Base-by-base conservation (phyloP, 2,329 filamentous ascomycete genomes). In the Arthrobotrys entomopaga region DNA sequence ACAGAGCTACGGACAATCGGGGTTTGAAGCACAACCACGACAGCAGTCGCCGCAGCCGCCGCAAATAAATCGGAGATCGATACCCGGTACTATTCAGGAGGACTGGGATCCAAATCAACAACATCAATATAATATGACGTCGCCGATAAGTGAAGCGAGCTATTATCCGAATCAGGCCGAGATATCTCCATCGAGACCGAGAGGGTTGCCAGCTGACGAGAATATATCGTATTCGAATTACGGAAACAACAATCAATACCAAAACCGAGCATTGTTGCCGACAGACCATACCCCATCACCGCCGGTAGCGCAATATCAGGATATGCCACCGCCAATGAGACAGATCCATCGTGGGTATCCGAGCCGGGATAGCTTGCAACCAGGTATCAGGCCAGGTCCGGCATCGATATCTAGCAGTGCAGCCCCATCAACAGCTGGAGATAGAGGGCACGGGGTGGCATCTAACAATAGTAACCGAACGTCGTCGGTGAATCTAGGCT, bases 401-500 rank as follows among this genome's bases (percentile, higher is more conserved):
- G 56, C 49, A n/a, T 58, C 58, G 20, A 34, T 34, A 34, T 19
- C 59, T 2, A 42, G 38, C 34, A 66, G 70, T 20, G 49, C 38
- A 4, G 57, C 70, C 2, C 63, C 56, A 20, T 66, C 70, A 4
- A 49, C 43, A 24, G 19, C 8, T 38, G 57, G 63, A 6, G 70
- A 74, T 24, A 52, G 70, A 42, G 40, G 38, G 22, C 63, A 63
- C 6, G 70, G 63, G 15, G 22, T 74, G 13, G 57, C 50, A 13
- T 74, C 70, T 15, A 67, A 63, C 22, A 67, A 58, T 38, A 74
- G 70, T 43, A 67, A 63, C 38, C 24, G 63, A 29, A 52, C 70
- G n/a, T 74, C 70, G n/a, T 74, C 70, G n/a, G 70, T 67, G 20
- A 74, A 74, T 34, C 42, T 74, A 13, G 70, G 70, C 1, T 63